phyloP scores from a whole-genome alignment of 192 early-diverging fungal genomes.

The Coemansia umbellata region DNA sequence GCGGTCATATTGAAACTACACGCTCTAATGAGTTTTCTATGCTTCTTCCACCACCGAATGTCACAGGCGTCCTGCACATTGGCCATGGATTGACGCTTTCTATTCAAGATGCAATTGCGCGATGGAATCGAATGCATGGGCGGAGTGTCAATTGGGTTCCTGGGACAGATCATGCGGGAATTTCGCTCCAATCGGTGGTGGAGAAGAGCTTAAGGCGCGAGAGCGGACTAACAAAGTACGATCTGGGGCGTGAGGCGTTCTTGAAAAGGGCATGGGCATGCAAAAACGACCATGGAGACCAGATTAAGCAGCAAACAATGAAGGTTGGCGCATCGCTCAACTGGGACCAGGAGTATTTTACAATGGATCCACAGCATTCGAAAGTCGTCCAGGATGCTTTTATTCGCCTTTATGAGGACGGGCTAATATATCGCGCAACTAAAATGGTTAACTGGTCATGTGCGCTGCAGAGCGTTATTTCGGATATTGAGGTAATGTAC shows the following conservation, averaged over 20 bases:
- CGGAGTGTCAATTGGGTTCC: conserved; percentile 86
- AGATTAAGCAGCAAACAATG: conserved; percentile 78
- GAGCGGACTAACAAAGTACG: conserved; percentile 64
- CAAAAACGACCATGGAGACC: conserved; percentile 71
- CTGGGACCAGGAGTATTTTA: conserved; percentile 85
- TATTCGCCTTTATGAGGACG: conserved; percentile 80
- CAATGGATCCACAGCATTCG: conserved; percentile 76
- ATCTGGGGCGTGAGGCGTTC: conserved; percentile 83
- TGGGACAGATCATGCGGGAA: conserved; percentile 97
- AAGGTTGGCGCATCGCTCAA: conserved; percentile 83
- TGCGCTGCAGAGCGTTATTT: conserved; percentile 88
- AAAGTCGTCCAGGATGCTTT: conserved; percentile 87
- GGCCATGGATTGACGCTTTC: conserved; percentile 90
- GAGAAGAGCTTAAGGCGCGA: conserved; percentile 72
- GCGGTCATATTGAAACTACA: conserved; percentile 2
- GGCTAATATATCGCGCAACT: conserved; percentile 87
- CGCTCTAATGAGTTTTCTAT: conserved; percentile 66
- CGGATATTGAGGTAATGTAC: conserved; percentile 78
- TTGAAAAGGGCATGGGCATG: conserved; percentile 83
- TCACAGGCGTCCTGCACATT: conserved; percentile 92
- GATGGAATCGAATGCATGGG: conserved; percentile 90
- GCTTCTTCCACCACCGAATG: conserved; percentile 93
- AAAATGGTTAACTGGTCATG: conserved; percentile 97
- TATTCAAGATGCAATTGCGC: conserved; percentile 74
- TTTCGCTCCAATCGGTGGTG: conserved; percentile 94